These are phyloP conservation scores for Claviceps sp. DNA, from an alignment of 2,329 filamentous ascomycete species.

Conservation along the genomic window DNA sequence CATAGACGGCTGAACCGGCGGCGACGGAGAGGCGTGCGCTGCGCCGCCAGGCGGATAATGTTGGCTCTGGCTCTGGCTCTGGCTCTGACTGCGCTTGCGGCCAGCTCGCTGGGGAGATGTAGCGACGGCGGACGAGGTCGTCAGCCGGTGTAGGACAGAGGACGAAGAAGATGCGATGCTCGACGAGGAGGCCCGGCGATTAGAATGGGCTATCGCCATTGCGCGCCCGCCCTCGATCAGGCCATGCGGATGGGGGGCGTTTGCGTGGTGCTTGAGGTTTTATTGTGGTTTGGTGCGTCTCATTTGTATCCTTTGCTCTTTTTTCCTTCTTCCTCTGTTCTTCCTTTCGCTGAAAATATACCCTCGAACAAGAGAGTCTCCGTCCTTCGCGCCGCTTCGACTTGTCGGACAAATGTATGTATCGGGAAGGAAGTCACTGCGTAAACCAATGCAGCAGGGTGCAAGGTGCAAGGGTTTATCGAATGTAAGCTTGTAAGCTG, in stretches of 20 bases:
- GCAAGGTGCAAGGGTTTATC: too few species aligned
- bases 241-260: slow-evolving; percentile 8
- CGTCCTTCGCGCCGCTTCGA: too few species aligned
- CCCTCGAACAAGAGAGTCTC: too few species aligned
- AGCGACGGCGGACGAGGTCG: slow-evolving; percentile 1
- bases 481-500: too few species aligned
- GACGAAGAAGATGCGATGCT: slow-evolving; percentile 6
- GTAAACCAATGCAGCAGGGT: too few species aligned
- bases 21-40: background rate
- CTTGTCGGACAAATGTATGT: too few species aligned
- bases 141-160: slow-evolving; percentile 2
- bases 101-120: background rate
- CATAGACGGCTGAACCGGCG: slow-evolving; percentile 25
- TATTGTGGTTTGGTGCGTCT: background rate
- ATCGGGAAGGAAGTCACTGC: too few species aligned
- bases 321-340: background rate
- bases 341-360: background rate
- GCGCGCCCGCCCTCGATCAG: slow-evolving; percentile 7
- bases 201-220: slow-evolving; percentile 11
- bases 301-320: background rate
- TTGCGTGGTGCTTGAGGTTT: background rate
- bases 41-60: background rate
- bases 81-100: slow-evolving; percentile 3
- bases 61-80: background rate
- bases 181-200: slow-evolving; percentile 11